phyloP scores from a whole-genome alignment of 257 asterid genomes.

The Solanum microdontum region DNA sequence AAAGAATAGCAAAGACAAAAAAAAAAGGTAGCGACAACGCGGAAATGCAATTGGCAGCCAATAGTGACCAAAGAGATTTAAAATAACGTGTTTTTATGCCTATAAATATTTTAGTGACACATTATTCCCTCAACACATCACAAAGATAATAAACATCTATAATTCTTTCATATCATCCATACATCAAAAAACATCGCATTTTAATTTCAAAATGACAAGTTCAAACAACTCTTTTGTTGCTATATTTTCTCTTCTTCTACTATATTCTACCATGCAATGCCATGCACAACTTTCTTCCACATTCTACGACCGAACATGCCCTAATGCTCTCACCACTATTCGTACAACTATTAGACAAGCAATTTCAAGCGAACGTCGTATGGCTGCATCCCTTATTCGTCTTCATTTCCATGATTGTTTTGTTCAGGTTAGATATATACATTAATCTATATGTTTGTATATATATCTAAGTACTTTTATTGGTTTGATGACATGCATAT shows the following conservation, averaged over 20 bases:
- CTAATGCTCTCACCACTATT: not conserved
- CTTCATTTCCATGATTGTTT: not conserved
- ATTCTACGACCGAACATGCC: not conserved
- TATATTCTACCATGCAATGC: not conserved
- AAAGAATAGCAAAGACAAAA: not conserved
- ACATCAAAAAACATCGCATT: not conserved
- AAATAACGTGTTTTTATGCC: not conserved
- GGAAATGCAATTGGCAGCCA: not conserved
- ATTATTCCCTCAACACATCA: not conserved
- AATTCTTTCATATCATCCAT: not conserved
- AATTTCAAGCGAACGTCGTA: not conserved
- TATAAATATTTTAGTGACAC: not conserved
- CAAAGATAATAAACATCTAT: not conserved
- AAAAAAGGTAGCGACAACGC: not conserved
- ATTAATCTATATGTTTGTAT: too few relatives aligned
- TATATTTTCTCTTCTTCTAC: not conserved
- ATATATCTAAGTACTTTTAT: too few relatives aligned
- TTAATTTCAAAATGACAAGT: not conserved
- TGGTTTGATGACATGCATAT: too few relatives aligned
- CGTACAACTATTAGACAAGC: not conserved
- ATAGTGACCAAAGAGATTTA: not conserved
- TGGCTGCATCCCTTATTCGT: not conserved
- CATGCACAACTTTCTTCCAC: not conserved
- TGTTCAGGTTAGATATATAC: not conserved
- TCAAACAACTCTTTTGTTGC: not conserved